Percentiles rank a stretch among this genome's conserved stretches.
These are phyloP conservation scores for Teratosphaeria pseudoeucalypti DNA, from an alignment of 2,329 filamentous ascomycete genomes.

Conservation along the genomic window DNA sequence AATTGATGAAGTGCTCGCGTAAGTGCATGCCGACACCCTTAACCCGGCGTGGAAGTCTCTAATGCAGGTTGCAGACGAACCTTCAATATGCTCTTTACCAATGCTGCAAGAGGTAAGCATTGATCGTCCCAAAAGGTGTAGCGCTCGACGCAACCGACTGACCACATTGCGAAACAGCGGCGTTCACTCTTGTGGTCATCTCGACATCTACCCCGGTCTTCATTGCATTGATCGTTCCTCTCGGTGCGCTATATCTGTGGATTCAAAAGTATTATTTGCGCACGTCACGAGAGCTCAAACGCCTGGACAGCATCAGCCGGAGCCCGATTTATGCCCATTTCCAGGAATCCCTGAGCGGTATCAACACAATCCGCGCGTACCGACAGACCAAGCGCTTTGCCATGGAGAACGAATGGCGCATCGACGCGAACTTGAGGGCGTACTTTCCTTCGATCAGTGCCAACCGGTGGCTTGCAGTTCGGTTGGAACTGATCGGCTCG, in stretches of 20 bases:
- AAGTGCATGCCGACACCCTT: constrained; percentile 23
- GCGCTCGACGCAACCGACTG: background rate
- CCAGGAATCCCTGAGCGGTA: constrained; percentile 88
- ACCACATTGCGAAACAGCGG: constrained; percentile 25
- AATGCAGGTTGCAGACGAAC: constrained; percentile 48
- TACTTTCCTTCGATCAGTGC: constrained; percentile 95
- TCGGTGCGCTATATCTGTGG: constrained; percentile 73
- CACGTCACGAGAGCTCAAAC: constrained; percentile 91
- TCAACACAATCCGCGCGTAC: constrained; percentile 92
- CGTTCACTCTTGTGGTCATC: constrained; percentile 81
- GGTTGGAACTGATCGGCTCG: constrained; percentile 90
- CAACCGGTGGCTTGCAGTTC: constrained; percentile 80
- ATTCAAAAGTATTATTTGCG: constrained; percentile 96
- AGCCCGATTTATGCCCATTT: constrained; percentile 98
- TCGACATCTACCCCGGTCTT: constrained; percentile 73
- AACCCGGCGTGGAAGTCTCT: constrained; percentile 12
- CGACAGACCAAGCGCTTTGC: constrained; percentile 79
- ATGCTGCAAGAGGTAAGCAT: constrained; percentile 37
- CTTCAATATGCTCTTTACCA: constrained; percentile 75
- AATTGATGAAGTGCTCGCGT: constrained; percentile 83
- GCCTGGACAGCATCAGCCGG: constrained; percentile 86
- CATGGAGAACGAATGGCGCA: constrained; percentile 91
- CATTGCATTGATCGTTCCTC: constrained; percentile 66
- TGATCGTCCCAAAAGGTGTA: background rate
- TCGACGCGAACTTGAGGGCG: constrained; percentile 86